phyloP scores from a whole-genome alignment of 495 filamentous ascomycete species.

The Tuber melanosporum region DNA sequence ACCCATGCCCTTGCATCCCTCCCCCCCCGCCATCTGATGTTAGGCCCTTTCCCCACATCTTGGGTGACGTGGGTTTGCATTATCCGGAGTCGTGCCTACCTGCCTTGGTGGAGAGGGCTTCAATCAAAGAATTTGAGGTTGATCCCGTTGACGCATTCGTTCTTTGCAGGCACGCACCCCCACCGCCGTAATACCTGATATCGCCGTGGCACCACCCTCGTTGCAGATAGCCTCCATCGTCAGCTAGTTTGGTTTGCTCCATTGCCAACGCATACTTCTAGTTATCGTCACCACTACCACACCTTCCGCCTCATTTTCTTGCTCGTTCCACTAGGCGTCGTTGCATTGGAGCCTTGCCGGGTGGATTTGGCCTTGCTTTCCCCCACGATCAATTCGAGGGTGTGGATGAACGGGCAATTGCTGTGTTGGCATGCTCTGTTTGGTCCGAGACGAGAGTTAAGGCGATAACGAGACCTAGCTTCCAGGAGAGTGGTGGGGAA shows the following conservation, averaged over 20 bases:
- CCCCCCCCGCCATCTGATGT: not conserved
- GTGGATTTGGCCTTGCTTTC: constrained; percentile 1
- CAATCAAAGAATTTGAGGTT: not conserved
- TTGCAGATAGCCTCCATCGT: not conserved
- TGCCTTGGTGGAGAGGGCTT: not conserved
- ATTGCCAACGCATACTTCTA: constrained; percentile 3
- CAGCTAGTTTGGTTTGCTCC: not conserved
- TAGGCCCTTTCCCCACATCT: constrained; percentile 3
- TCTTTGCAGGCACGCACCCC: not conserved
- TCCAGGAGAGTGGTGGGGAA: constrained; percentile 23
- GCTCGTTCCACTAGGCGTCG: not conserved
- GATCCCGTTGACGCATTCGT: not conserved
- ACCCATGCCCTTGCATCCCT: not conserved
- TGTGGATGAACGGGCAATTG: constrained; percentile 33
- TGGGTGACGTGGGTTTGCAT: constrained; percentile 29
- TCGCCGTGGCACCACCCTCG: not conserved
- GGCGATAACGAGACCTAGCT: constrained; percentile 14
- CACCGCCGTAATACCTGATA: not conserved
- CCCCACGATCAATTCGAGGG: constrained; percentile 4
- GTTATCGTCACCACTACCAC: constrained; percentile 1
- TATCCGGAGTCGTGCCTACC: not conserved
- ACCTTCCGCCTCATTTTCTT: not conserved
- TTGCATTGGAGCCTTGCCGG: not conserved
- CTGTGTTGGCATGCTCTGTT: constrained; percentile 40
- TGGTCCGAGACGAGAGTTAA: constrained; percentile 28